Conservation (phyloP, 1,139 yeast species). For the Blastobotrys petasosporus region DNA sequence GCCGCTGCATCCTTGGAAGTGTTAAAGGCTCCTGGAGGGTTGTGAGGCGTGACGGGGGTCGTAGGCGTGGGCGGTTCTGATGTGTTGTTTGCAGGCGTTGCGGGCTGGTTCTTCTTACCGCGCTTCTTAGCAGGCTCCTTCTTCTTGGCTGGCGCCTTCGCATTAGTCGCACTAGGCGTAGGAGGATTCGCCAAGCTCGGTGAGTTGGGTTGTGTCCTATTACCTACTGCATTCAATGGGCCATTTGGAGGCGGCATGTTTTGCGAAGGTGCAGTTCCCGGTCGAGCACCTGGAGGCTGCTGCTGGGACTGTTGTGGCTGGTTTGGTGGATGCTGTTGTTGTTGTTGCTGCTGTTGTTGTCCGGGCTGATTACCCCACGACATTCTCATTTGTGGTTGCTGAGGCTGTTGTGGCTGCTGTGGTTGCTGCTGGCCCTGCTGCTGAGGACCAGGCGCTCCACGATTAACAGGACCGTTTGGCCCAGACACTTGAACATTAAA, state of each 20-base stretch:
- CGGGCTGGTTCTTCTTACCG: constrained; percentile 36
- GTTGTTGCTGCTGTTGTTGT: constrained; percentile 15
- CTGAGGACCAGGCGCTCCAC: neutral
- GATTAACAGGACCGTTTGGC: constrained; percentile 22
- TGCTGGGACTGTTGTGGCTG: constrained; percentile 12
- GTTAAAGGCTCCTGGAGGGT: constrained; percentile 21
- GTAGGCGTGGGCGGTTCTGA: constrained; percentile 39
- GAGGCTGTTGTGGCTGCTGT: constrained; percentile 18
- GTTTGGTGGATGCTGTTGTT: constrained; percentile 1
- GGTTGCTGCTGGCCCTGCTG: constrained; percentile 14
- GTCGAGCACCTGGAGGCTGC: constrained; percentile 9
- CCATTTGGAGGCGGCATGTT: constrained; percentile 31
- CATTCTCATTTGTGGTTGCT: constrained; percentile 15
- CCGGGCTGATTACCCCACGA: constrained; percentile 8
- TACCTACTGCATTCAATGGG: constrained; percentile 20
- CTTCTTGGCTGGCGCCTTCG: constrained; percentile 28
- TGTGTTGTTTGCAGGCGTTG: constrained; percentile 24
- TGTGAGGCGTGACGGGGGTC: constrained; percentile 36
- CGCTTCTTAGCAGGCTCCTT: constrained; percentile 32
- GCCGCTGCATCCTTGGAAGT: constrained; percentile 11
- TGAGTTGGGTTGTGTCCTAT: constrained; percentile 31
- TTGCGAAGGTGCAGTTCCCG: constrained; percentile 14
- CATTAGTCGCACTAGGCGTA: constrained; percentile 42
- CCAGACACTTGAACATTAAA: constrained; percentile 31
- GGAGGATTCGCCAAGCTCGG: constrained; percentile 36